Base-by-base conservation (phyloP, 1,139 yeast genomes). In the Blastobotrys malaysiensis region DNA sequence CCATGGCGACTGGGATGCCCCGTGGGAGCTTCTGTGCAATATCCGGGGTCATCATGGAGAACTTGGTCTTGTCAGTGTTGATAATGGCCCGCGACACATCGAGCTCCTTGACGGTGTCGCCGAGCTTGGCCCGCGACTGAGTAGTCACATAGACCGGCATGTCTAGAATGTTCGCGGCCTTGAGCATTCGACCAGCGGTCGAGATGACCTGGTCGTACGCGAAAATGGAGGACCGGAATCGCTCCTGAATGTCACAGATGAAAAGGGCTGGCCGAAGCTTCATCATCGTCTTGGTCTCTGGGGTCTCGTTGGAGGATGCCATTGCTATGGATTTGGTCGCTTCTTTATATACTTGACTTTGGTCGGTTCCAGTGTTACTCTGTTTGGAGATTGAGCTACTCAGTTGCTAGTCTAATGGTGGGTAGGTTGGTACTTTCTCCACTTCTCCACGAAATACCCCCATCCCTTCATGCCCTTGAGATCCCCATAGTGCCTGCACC, bases 141-240 rank as follows among this genome's bases (percentile, higher is more conserved):
- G 69, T 65, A n/a, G 69, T 65, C 44, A 60, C 66, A 50, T 58
- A 60, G 7, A 65, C 64, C 1, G 68, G 68, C 50, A 63, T 47
- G 22, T 55, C 56, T 21, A 65, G 55, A 22, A 61, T 55, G 21
- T 54, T 48, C 18, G 63, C 55, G 3, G 68, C 68, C 44, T 61
- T 54, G 43, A 65, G 54, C 49, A 65, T 48, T 43, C 59, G 51
- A 13, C 53, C 52, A 9, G 63, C 56, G 44, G 64, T 62, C n/a
- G 55, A 18, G 18, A 63, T 57, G 22, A 63, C 65, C 39, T 61
- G 60, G 45, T 59, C 61, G 45, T 55, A 63, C 24, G 60, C 57
- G 51, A 52, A 61, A 49, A 63, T 62, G 36, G 60, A 58, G 18
- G 43, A 27, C 18, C 65, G 62, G 56, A 63, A 63, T 14, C 59